A percentile compares a stretch with the other conserved stretches of the same genome.
Conservation (phyloP, 179 eudicot species). For the Silene noctiflora region DNA sequence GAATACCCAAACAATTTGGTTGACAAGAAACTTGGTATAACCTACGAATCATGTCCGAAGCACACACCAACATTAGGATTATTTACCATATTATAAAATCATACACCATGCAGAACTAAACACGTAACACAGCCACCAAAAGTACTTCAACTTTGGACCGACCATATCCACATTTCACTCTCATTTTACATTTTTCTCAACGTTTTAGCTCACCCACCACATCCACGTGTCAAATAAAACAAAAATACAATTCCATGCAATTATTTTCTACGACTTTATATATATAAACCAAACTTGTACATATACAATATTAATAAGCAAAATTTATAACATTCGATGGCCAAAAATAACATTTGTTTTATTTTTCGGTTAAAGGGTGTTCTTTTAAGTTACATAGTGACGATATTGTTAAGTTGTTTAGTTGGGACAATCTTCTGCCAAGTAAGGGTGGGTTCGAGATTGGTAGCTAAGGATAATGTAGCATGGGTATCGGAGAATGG, state of each 20-base stretch:
- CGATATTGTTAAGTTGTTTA: constrained; percentile 7
- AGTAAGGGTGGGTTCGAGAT: constrained; percentile 42
- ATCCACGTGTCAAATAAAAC: constrained; percentile 40
- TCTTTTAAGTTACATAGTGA: background rate
- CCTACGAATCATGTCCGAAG: background rate
- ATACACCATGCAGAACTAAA: constrained; percentile 2
- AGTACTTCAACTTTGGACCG: constrained; percentile 24
- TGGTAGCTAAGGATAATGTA: constrained; percentile 51
- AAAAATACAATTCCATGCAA: background rate
- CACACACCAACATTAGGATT: background rate
- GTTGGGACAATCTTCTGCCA: constrained; percentile 21
- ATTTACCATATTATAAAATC: background rate
- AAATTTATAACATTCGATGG: background rate
- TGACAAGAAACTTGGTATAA: background rate
- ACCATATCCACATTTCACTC: constrained; percentile 24
- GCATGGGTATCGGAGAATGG: constrained; percentile 76
- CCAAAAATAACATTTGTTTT: background rate
- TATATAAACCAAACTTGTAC: constrained; percentile 21
- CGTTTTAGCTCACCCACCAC: constrained; percentile 68
- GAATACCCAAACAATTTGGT: background rate
- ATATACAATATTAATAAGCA: background rate
- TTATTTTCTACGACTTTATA: background rate
- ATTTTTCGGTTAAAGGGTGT: background rate
- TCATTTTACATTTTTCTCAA: constrained; percentile 37
- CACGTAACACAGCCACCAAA: constrained; percentile 26